These are phyloP conservation scores for Colletotrichum viniferum DNA, from an alignment of 2,329 filamentous ascomycete genomes.

Conservation along the genomic window DNA sequence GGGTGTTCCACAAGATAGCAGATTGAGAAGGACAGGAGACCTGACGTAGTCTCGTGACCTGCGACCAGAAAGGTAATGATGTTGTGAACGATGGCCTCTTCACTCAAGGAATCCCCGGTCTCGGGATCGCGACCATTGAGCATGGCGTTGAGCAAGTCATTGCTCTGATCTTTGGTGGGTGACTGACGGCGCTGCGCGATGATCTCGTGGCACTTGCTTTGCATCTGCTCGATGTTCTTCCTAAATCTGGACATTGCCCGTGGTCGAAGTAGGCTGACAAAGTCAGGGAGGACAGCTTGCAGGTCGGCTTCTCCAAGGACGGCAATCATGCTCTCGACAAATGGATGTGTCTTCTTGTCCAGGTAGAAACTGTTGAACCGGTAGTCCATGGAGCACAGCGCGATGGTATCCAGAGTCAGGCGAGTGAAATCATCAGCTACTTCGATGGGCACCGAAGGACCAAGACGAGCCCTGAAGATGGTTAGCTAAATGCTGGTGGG, in stretches of 20 bases:
- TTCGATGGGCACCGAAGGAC: slow-evolving; percentile 47
- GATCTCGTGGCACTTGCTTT: slow-evolving; percentile 47
- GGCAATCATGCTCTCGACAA: slow-evolving; percentile 65
- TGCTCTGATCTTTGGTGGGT: neutral
- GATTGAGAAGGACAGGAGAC: slow-evolving; percentile 67
- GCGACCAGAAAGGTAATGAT: slow-evolving; percentile 74
- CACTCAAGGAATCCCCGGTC: slow-evolving; percentile 64
- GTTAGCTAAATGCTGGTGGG: neutral
- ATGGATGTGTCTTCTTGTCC: slow-evolving; percentile 63
- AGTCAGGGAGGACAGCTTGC: slow-evolving; percentile 49
- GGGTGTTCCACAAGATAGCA: slow-evolving; percentile 70
- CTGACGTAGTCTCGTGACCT: slow-evolving; percentile 73
- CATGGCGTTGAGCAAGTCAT: slow-evolving; percentile 69
- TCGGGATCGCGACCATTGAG: slow-evolving; percentile 65
- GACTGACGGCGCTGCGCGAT: slow-evolving; percentile 47
- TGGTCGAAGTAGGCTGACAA: neutral
- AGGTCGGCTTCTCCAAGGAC: slow-evolving; percentile 59
- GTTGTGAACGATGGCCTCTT: slow-evolving; percentile 66
- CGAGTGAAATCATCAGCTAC: slow-evolving; percentile 65
- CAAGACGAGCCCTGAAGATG: slow-evolving; percentile 42
- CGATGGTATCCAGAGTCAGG: slow-evolving; percentile 65
- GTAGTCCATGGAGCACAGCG: slow-evolving; percentile 60
- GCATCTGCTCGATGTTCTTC: neutral
- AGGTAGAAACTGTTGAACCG: slow-evolving; percentile 67
- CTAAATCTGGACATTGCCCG: slow-evolving; percentile 19